A percentile compares a stretch with the other conserved stretches of the same genome.
Evolutionary conservation across 257 asterid species (phyloP).

Genomic region (Thymus mandschuricus): DNA sequence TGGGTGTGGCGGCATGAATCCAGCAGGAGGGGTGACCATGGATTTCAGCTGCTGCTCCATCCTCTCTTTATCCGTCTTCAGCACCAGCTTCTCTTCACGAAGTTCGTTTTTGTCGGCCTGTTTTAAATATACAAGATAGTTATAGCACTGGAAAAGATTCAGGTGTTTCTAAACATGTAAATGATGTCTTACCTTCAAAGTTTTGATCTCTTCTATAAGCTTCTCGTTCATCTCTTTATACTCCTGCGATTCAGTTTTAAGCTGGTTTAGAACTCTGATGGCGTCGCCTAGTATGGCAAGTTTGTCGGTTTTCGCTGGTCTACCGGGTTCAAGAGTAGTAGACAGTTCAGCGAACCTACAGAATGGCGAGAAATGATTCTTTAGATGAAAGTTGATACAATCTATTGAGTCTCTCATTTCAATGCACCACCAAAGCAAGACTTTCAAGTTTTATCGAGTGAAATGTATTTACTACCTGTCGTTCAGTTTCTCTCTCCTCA

Average conservation of each 20-base stretch:
- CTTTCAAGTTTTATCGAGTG: conserved; percentile 3
- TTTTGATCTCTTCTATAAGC: conserved; percentile 77
- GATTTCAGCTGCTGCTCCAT: conserved; percentile 76
- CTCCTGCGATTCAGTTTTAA: conserved; percentile 70
- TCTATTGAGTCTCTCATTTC: not conserved
- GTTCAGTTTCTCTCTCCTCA: conserved; percentile 82
- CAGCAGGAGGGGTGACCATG: conserved; percentile 53
- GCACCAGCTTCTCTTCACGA: conserved; percentile 76
- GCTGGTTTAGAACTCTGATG: conserved; percentile 64
- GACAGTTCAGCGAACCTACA: conserved; percentile 79
- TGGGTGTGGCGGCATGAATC: conserved; percentile 69
- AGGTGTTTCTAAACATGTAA: not conserved
- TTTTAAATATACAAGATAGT: not conserved
- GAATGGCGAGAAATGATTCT: conserved; percentile 15
- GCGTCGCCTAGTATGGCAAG: conserved; percentile 82
- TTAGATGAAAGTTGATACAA: conserved; percentile 1
- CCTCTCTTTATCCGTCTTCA: conserved; percentile 74
- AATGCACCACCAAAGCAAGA: conserved; percentile 17
- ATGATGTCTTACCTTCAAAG: conserved; percentile 65
- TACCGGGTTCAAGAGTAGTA: conserved; percentile 81
- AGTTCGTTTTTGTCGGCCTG: conserved; percentile 88
- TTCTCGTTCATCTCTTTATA: conserved; percentile 66
- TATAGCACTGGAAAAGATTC: not conserved
- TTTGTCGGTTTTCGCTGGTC: conserved; percentile 81
- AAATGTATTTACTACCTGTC: conserved; percentile 52